Evolutionary conservation across 345 rosid genomes (phyloP), one percentile per base, ranked within the genome.

Genomic region (Passiflora organensis): DNA sequence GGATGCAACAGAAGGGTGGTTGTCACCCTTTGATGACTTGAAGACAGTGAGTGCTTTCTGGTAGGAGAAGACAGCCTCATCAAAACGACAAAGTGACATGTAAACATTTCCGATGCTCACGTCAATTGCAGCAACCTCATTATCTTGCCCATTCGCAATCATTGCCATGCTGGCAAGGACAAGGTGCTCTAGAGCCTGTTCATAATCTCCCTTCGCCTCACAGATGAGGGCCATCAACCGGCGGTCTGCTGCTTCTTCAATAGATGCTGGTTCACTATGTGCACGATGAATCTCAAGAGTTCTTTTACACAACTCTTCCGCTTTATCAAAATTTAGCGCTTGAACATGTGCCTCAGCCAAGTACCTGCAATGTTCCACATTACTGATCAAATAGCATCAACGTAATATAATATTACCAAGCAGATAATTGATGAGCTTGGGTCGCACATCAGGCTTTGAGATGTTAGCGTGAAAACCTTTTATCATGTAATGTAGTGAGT

Each of bases 91-190:
- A 13, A 93, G 79, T 1, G 91, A 75, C 89, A 84, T 79, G 70
- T 93, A 93, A 41, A 86, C 69, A 58, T 93, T 93, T 50, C 99
- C 99, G 57, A 93, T 82, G 82, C 99, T 85, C 58, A 89, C 88
- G 66, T 93, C 99, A 14, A 93, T 89, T 2, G 99, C 82, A 15
- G 97, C 99, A 57, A 93, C 97, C 73, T 89, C 99, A 1, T 69
- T 80, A 55, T 87, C 99, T 63, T 87, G 99, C 43, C 87, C 97
- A 39, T 77, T 85, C 0, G 99, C 95, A 56, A 87, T 85, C 99
- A 89, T 94, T 11, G 97, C 96, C 99, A 89, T 94, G 72, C 99
- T 94, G 23, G 99, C 93, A 37, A 94, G 91, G 43, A 94, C 99
- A 60, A 94, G 97, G 43, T 89, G 95, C 76, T 94, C 99, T 0